Base-by-base conservation (phyloP, 805 yeast species). In the Pichia sporocuriosa region DNA sequence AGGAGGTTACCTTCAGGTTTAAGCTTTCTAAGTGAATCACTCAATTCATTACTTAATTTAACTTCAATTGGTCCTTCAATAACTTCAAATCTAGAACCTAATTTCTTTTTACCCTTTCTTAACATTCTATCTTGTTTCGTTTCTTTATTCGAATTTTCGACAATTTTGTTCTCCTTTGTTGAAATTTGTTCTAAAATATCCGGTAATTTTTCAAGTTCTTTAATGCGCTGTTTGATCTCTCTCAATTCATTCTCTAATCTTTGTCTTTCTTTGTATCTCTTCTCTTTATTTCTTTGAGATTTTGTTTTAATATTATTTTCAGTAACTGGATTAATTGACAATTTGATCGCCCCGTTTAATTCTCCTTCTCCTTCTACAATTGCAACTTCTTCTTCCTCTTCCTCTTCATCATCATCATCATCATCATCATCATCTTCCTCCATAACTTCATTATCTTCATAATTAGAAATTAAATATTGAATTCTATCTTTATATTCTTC, bases 1-100 rank as follows among this genome's bases (percentile, higher is more conserved):
- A 87, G 69, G 44, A 86, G 65, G 58, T 82, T 85, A 15, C 97
- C 97, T 66, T 93, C 98, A 0, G 97, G 93, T 57, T 77, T 84
- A 56, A 93, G 67, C 48, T 79, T 75, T 60, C 96, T 77, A 53
- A 93, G 68, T 13, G 95, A 84, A 54, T 84, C 94, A 26, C 83
- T 78, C 49, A 93, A 71, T 62, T 93, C 98, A 57, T 86, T 90
- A 21, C 94, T 77, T 39, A 93, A 73, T 64, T 93, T 90, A 22
- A 93, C 82, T 54, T 90, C 81, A 40, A 76, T 55, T n/a, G 72
- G 71, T 13, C 59, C 60, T 39, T 70, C 70, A 38, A 68, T 51
- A 11, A 64, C 55, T 27, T 60, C 62, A 48, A 72, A 68, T 46
- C 69, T 73, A 48, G 69, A 65, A 41, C 72, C 66, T 42, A 68